Percentiles rank a stretch among this genome's conserved stretches.
These are phyloP conservation scores for Colletotrichum sublineola DNA, from an alignment of 2,329 filamentous ascomycete genomes.

Conservation along the genomic window DNA sequence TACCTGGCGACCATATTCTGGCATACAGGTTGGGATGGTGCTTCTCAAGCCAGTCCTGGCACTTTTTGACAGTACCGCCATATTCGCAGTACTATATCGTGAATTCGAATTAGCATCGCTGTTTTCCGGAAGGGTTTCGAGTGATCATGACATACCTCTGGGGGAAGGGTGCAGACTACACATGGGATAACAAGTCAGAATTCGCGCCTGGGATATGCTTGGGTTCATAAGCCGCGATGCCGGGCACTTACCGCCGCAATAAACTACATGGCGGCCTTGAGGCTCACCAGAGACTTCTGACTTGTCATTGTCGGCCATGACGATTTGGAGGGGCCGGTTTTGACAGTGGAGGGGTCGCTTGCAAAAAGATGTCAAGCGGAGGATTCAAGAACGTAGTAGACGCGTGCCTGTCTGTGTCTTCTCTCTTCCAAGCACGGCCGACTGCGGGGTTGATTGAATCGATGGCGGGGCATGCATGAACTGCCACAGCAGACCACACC, in stretches of 20 bases:
- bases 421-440: conserved; percentile 31
- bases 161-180: conserved; percentile 74
- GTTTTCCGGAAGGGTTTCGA: not conserved
- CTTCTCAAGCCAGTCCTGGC: conserved; percentile 92
- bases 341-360: conserved; percentile 17
- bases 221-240: conserved; percentile 8
- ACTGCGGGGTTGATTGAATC: conserved; percentile 42
- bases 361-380: conserved; percentile 42
- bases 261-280: conserved; percentile 65
- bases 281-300: conserved; percentile 60
- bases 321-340: conserved; percentile 45
- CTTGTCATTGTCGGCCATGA: conserved; percentile 69
- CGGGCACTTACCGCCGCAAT: conserved; percentile 68
- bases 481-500: conserved; percentile 30
- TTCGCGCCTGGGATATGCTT: conserved; percentile 23
- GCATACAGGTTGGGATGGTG: conserved; percentile 81
- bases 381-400: conserved; percentile 19
- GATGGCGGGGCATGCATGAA: conserved; percentile 42
- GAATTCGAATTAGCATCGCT: not conserved
- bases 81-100: conserved; percentile 92
- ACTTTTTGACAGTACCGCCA: conserved; percentile 95
- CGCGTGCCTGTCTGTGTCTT: conserved; percentile 39
- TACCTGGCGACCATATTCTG: conserved; percentile 88
- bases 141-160: conserved; percentile 64
- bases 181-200: conserved; percentile 29